These are phyloP conservation scores for Eruca vesicaria DNA, from an alignment of 441 rosid species.

Conservation along the genomic window DNA sequence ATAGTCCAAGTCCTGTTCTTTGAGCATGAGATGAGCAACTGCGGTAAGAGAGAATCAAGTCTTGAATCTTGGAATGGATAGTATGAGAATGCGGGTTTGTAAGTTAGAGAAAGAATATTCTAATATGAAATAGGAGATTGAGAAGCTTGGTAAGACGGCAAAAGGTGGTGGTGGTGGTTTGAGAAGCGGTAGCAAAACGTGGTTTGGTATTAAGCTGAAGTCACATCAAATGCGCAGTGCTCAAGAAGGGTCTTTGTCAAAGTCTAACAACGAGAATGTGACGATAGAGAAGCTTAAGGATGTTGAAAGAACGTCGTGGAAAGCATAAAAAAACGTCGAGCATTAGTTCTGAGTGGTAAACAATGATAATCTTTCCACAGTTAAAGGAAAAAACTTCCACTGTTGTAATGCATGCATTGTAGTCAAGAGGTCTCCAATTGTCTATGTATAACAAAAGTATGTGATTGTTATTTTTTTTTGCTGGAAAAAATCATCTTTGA, in stretches of 20 bases:
- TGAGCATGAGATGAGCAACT: conserved; percentile 95
- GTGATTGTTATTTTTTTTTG: too few relatives aligned
- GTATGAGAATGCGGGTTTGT: conserved; percentile 83
- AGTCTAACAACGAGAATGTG: conserved; percentile 50
- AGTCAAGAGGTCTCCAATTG: too few relatives aligned
- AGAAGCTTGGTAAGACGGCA: too few relatives aligned
- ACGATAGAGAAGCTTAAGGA: conserved; percentile 65
- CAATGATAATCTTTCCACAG: background rate
- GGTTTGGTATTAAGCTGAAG: conserved; percentile 64
- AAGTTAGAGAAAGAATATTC: conserved; percentile 95
- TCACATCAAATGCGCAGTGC: conserved; percentile 95
- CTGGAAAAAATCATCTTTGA: too few relatives aligned
- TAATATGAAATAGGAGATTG: conserved; percentile 89
- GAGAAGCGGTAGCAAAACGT: conserved; percentile 39
- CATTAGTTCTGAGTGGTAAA: conserved; percentile 42
- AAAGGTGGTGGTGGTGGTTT: conserved; percentile 24
- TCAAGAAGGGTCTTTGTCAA: conserved; percentile 78
- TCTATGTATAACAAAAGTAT: too few relatives aligned
- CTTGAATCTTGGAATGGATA: conserved; percentile 92
- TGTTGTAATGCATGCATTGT: too few relatives aligned
- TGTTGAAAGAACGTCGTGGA: conserved; percentile 53
- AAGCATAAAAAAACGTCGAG: conserved; percentile 60
- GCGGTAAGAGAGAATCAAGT: conserved; percentile 96
- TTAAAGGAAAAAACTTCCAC: too few relatives aligned
- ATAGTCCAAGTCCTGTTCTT: conserved; percentile 93